Conservation (phyloP, 164 flowering plant species). For the Chloranthus sessilifolius region DNA sequence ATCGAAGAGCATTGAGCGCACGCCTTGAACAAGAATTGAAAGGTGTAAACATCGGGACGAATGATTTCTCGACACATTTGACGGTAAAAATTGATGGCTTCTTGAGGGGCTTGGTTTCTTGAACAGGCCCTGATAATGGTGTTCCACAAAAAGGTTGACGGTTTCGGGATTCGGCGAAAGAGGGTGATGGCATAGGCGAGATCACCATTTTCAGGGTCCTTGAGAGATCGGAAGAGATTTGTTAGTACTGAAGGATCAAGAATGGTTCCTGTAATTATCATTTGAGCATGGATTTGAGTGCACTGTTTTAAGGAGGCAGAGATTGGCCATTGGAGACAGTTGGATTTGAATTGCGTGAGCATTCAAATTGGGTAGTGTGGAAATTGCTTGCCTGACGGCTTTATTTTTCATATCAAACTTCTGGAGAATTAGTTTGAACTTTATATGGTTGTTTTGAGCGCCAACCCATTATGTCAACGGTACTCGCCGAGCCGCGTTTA, state of each 20-base stretch:
- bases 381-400: too few species aligned
- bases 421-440: too few species aligned
- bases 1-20: constrained; percentile 1
- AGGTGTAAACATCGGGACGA: constrained; percentile 9
- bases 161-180: constrained; percentile 10
- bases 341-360: background rate
- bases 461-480: too few species aligned
- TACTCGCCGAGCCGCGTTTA: too few species aligned
- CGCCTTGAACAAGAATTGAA: constrained; percentile 19
- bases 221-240: constrained; percentile 5
- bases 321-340: constrained; percentile 1
- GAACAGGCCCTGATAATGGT: constrained; percentile 15
- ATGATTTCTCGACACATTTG: constrained; percentile 6
- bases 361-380: too few species aligned
- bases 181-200: constrained; percentile 2
- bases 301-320: constrained; percentile 2
- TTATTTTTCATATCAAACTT: too few species aligned
- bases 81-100: constrained; percentile 11
- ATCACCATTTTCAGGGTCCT: constrained; percentile 4
- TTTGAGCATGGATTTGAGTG: constrained; percentile 11
- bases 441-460: too few species aligned
- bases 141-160: constrained; percentile 15
- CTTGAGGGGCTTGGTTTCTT: constrained; percentile 1
- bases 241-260: background rate
- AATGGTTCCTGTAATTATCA: constrained; percentile 9